Evolutionary conservation across 2,329 filamentous ascomycete genomes (phyloP), one percentile per base, ranked within the genome.

Genomic region (Trichoderma guizhouense): DNA sequence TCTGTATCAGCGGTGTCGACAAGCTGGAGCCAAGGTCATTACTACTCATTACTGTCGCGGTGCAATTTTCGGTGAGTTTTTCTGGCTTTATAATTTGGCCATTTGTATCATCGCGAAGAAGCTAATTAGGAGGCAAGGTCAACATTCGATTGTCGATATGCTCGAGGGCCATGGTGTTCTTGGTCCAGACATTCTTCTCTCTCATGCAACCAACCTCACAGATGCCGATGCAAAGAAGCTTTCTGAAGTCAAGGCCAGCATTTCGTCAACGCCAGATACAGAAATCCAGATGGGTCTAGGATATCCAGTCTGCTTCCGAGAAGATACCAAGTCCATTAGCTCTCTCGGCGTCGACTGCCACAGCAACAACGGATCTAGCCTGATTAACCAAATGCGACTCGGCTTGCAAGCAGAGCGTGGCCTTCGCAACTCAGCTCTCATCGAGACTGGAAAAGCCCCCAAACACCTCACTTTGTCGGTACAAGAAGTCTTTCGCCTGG

Each of bases 281-380:
- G 86, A 88, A 74, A 75, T 86, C 11, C 85, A 87, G 73, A 86
- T 86, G 84, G 82, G 79, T 0, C 80, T 81, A 0, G 77, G 79
- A 11, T 76, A 78, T 7, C 69, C 73, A 8, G 72, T 75, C 21
- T 72, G 57, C 18, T 75, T 75, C 60, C 58, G 78, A 75, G 21
- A 77, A 70, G 11, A 74, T 30, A 57, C 68, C 21, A 68, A 62
- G 9, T 62, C 62, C 5, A 65, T 73, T 12, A 69, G 62, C 65
- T 72, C 72, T 7, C 71, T 76, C 9, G 75, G 75, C 8, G 61
- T 76, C 7, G 75, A 76, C 63, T 76, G 74, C 53, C 75, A 76
- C 60, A 72, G 67, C 68, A 73, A 72, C 51, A 75, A 73, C 34
- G 73, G 71, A 36, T 55, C 73, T 53, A 75, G 69, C 61, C 71